Evolutionary conservation across 768 basidiomycete genomes (phyloP).

Genomic region (Leccinum incarnatum): DNA sequence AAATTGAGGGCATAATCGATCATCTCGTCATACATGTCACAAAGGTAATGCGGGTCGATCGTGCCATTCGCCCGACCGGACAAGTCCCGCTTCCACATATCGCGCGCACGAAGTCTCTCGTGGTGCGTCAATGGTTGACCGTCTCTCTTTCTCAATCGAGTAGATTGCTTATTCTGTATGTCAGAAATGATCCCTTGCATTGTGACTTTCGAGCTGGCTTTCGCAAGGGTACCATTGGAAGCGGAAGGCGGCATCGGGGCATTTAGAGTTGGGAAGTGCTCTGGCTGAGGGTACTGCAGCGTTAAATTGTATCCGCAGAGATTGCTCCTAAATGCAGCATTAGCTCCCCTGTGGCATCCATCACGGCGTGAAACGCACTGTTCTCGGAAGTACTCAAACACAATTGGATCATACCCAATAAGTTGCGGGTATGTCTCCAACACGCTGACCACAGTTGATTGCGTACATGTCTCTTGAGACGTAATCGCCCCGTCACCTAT

Average conservation of each 20-base stretch:
- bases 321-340: constrained; percentile 39
- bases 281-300: constrained; percentile 66
- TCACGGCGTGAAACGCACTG: constrained; percentile 44
- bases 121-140: too few species aligned
- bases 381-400: constrained; percentile 63
- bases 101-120: too few species aligned
- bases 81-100: too few species aligned
- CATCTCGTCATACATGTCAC: too few species aligned
- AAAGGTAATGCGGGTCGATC: too few species aligned
- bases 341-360: not conserved
- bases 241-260: not conserved
- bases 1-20: too few species aligned
- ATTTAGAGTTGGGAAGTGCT: constrained; percentile 40
- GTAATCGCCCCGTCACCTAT: constrained; percentile 63
- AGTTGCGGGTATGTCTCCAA: constrained; percentile 75
- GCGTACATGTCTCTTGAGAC: constrained; percentile 47
- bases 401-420: constrained; percentile 66
- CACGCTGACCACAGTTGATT: constrained; percentile 47
- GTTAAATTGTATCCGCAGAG: constrained; percentile 67
- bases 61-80: too few species aligned
- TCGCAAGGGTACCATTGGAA: too few species aligned
- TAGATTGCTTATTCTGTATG: too few species aligned
- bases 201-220: too few species aligned
- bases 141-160: too few species aligned
- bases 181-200: too few species aligned